phyloP scores from a whole-genome alignment of 164 flowering plant species.

The Berberis vulgaris region DNA sequence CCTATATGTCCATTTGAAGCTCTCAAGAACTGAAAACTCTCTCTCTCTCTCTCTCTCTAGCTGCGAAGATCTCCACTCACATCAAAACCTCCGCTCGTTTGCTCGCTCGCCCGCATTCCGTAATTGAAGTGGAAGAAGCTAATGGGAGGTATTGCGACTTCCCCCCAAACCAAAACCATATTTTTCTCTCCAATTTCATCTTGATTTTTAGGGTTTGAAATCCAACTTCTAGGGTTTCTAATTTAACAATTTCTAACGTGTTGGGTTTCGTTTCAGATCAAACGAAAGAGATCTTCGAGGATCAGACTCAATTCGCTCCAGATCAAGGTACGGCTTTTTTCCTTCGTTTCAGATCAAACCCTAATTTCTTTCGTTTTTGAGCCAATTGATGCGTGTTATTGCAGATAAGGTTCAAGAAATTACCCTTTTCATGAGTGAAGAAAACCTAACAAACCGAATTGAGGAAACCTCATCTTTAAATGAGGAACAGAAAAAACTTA shows the following conservation, averaged over 20 bases:
- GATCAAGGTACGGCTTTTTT: neutral
- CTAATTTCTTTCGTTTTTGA: conserved; percentile 1
- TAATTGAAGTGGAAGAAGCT: too few species aligned
- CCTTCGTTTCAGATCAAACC: conserved; percentile 4
- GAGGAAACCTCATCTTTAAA: neutral
- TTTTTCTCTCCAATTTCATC: too few species aligned
- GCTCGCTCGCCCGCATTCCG: too few species aligned
- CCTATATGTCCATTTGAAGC: too few species aligned
- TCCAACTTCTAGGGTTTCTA: too few species aligned
- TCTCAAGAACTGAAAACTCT: too few species aligned
- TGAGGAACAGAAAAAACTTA: conserved; percentile 19
- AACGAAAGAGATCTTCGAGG: neutral
- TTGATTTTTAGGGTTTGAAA: too few species aligned
- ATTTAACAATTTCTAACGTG: neutral
- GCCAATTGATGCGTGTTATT: conserved; percentile 1
- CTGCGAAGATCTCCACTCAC: too few species aligned
- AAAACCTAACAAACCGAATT: neutral
- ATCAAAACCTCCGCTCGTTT: too few species aligned
- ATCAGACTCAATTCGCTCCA: neutral
- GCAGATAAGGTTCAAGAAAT: conserved; percentile 19
- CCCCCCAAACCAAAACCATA: too few species aligned
- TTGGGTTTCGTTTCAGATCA: neutral
- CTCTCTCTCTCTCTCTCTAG: too few species aligned
- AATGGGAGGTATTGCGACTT: too few species aligned
- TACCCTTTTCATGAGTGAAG: conserved; percentile 14